Evolutionary conservation across 73 alveolate genomes (phyloP).

Genomic region (Paramecium tetraurelia): DNA sequence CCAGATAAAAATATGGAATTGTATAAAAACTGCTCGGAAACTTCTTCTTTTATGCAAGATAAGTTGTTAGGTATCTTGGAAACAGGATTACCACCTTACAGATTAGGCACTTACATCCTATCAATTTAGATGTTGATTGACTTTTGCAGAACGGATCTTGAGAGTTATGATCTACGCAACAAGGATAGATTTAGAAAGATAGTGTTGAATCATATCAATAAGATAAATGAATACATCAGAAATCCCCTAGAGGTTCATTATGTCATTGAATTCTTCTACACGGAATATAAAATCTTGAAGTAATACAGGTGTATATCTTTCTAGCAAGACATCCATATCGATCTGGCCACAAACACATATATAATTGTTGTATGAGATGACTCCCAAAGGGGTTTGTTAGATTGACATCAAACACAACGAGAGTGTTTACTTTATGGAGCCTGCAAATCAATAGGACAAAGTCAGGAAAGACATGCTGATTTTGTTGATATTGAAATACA

Average conservation of each 20-base stretch:
- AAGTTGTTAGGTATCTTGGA: neutral
- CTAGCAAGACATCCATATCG: neutral
- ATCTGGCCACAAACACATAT: constrained; percentile 10
- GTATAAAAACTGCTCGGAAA: neutral
- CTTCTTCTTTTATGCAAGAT: neutral
- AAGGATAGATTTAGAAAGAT: neutral
- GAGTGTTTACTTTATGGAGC: constrained; percentile 8
- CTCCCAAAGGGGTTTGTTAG: neutral
- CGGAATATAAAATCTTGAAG: neutral
- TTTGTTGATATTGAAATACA: neutral
- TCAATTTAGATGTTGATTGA: neutral
- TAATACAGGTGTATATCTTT: neutral
- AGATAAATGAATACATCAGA: neutral
- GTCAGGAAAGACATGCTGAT: neutral
- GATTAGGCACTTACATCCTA: neutral
- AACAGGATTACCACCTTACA: constrained; percentile 12
- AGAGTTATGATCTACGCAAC: neutral
- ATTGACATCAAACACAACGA: neutral
- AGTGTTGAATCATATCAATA: neutral
- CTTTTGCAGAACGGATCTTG: neutral
- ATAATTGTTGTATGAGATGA: neutral
- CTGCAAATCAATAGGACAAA: constrained; percentile 1
- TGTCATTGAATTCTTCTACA: constrained; percentile 4
- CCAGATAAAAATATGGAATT: constrained; percentile 34
- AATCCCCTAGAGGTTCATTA: neutral